phyloP scores from a whole-genome alignment of 441 rosid species.

The Populus hybrid region DNA sequence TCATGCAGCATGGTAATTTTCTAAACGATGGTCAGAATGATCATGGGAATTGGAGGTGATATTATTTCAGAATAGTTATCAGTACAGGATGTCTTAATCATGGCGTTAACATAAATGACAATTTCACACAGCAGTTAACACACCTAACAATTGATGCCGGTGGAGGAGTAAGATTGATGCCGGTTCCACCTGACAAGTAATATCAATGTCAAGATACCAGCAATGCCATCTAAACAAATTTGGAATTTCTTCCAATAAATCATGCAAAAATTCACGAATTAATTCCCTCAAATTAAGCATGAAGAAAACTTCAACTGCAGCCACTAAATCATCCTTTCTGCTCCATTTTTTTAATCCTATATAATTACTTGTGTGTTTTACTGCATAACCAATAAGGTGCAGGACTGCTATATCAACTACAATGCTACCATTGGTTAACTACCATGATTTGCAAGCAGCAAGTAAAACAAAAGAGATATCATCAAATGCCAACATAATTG shows the following conservation, averaged over 20 bases:
- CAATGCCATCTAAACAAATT: conserved; percentile 10
- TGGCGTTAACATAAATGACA: not conserved
- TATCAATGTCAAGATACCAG: conserved; percentile 20
- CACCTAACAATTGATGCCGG: conserved; percentile 86
- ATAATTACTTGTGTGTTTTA: not conserved
- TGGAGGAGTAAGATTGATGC: conserved; percentile 96
- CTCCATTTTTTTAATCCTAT: not conserved
- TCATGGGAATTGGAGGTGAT: not conserved
- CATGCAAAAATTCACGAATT: not conserved
- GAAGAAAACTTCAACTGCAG: not conserved
- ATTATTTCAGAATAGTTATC: not conserved
- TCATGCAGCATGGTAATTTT: not conserved
- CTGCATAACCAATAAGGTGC: not conserved
- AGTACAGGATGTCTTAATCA: not conserved
- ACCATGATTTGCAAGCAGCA: not conserved
- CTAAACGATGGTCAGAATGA: not conserved
- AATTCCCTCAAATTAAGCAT: not conserved
- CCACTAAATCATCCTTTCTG: not conserved
- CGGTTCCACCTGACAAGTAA: conserved; percentile 81
- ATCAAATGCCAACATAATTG: not conserved
- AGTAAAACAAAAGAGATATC: not conserved
- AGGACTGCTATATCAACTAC: not conserved
- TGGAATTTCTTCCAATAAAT: not conserved
- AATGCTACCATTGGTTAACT: conserved; percentile 2
- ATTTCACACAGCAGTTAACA: conserved; percentile 23